A percentile compares a stretch with the other conserved stretches of the same genome.
phyloP scores from a whole-genome alignment of 2,329 filamentous ascomycete species.

The Fusarium tanahbumbuense region DNA sequence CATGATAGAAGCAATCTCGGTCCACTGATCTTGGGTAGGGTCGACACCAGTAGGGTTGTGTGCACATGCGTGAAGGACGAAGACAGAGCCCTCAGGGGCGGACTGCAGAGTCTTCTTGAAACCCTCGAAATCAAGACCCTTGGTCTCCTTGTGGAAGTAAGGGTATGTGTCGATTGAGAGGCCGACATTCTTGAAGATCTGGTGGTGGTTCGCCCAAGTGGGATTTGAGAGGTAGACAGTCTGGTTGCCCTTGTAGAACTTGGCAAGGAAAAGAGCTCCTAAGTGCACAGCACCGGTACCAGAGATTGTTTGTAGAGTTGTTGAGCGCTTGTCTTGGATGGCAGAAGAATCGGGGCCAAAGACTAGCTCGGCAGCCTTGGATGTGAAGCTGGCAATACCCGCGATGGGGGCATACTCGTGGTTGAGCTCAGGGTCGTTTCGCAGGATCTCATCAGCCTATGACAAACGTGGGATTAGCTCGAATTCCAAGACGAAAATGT shows the following conservation, averaged over 20 bases:
- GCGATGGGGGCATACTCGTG: constrained; percentile 99
- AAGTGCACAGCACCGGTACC: constrained; percentile 96
- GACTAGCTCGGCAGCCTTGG: constrained; percentile 90
- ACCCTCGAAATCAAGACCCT: constrained; percentile 90
- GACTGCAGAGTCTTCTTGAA: constrained; percentile 78
- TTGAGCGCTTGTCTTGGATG: constrained; percentile 82
- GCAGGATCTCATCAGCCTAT: constrained; percentile 90
- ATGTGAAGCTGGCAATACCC: constrained; percentile 85
- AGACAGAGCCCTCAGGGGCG: constrained; percentile 83
- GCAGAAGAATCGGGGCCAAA: constrained; percentile 84
- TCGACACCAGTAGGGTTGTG: constrained; percentile 99
- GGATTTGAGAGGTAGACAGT: constrained; percentile 92
- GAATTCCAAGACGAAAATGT: constrained; percentile 25
- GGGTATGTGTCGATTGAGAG: constrained; percentile 85
- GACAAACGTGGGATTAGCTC: constrained; percentile 42
- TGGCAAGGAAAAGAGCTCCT: constrained; percentile 91
- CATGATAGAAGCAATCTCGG: constrained; percentile 83
- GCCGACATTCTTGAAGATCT: constrained; percentile 94
- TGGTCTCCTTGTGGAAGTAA: constrained; percentile 91
- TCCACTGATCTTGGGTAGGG: constrained; percentile 94
- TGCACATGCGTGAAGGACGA: constrained; percentile 93
- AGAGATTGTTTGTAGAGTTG: constrained; percentile 93
- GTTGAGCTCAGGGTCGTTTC: constrained; percentile 89
- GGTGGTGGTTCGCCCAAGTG: constrained; percentile 98
- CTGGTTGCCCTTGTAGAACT: constrained; percentile 83